phyloP scores from a whole-genome alignment of 2,329 filamentous ascomycete species.

The Cladosporium sp. region DNA sequence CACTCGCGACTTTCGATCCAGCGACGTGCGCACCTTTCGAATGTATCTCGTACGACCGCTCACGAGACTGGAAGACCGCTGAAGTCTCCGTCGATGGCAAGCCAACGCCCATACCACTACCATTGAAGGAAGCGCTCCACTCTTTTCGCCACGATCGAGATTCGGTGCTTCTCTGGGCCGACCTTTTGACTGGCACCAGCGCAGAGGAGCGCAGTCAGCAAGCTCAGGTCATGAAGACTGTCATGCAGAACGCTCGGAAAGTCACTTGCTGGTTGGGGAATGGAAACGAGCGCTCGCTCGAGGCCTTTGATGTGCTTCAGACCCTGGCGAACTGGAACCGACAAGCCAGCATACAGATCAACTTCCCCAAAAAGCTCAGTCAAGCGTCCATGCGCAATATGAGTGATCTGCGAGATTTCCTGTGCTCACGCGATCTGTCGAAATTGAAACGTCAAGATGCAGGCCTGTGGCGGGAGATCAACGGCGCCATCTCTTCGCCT shows the following conservation, averaged over 20 bases:
- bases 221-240: slow-evolving; percentile 11
- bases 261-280: slow-evolving; percentile 1
- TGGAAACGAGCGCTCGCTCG: not conserved
- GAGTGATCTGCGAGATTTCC: not conserved
- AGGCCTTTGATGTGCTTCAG: slow-evolving; percentile 9
- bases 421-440: not conserved
- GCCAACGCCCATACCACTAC: slow-evolving; percentile 8
- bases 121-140: slow-evolving; percentile 9
- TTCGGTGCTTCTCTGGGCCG: slow-evolving; percentile 6
- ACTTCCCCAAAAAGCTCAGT: slow-evolving; percentile 1
- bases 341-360: not conserved
- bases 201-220: slow-evolving; percentile 15
- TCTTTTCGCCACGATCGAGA: not conserved
- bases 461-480: not conserved
- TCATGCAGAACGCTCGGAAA: slow-evolving; percentile 2
- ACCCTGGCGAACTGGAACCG: slow-evolving; percentile 13
- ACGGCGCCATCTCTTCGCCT: not conserved
- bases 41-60: slow-evolving; percentile 21
- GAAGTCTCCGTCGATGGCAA: slow-evolving; percentile 17
- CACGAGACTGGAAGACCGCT: not conserved
- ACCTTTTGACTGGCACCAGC: slow-evolving; percentile 14
- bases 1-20: slow-evolving; percentile 1
- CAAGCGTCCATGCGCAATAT: slow-evolving; percentile 12
- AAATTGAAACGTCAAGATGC: not conserved
- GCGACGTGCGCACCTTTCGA: slow-evolving; percentile 1